Conservation (phyloP, 768 basidiomycete genomes). For the Xerocomus potaroensis region DNA sequence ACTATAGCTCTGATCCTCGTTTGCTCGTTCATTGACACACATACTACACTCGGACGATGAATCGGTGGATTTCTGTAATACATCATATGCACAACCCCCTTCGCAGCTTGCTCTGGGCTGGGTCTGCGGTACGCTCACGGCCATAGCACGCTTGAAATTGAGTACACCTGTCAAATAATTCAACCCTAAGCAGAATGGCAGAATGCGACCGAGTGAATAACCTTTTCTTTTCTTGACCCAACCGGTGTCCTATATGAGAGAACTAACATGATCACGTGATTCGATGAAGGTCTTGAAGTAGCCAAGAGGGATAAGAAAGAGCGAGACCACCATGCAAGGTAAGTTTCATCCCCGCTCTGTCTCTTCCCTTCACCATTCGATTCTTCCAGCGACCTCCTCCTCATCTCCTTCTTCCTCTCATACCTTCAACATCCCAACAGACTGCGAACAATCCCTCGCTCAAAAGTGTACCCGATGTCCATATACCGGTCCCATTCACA, state of each 20-base stretch:
- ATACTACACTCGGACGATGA: no score
- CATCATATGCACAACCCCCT: no score
- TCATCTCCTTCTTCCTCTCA: slow-evolving; percentile 20
- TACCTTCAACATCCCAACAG: slow-evolving; percentile 19
- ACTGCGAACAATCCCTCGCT: slow-evolving; percentile 10
- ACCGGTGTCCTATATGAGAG: no score
- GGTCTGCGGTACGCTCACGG: no score
- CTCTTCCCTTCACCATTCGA: slow-evolving; percentile 1
- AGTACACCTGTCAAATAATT: no score
- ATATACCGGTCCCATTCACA: slow-evolving; percentile 26
- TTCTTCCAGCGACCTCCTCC: slow-evolving; percentile 15
- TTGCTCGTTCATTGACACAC: no score
- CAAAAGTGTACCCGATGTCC: slow-evolving; percentile 33
- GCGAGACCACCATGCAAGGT: slow-evolving; percentile 21
- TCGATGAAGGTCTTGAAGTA: background rate
- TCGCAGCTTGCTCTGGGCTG: no score
- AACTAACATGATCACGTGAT: slow-evolving; percentile 14
- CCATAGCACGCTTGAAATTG: no score
- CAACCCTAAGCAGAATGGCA: background rate
- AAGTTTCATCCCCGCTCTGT: slow-evolving; percentile 8
- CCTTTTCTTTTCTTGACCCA: no score
- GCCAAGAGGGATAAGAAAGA: slow-evolving; percentile 10
- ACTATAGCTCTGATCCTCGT: no score
- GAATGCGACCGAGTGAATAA: background rate
- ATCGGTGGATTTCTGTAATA: no score